Conservation (phyloP, 768 basidiomycete species). For the Tricholoma furcatifolium region DNA sequence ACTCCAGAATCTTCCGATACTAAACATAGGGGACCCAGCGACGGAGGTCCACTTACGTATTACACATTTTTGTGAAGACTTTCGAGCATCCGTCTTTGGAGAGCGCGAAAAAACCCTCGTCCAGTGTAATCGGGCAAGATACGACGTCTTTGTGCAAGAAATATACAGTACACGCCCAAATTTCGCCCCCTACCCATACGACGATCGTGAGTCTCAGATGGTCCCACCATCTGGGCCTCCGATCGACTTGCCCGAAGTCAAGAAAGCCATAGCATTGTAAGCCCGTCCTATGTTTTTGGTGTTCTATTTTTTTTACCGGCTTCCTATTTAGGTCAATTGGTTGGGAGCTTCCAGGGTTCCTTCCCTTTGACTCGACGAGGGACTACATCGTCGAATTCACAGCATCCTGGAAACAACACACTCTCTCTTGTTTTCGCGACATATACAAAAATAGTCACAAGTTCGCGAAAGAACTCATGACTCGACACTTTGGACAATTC, state of each 20-base stretch:
- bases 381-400: constrained; percentile 26
- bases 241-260: constrained; percentile 22
- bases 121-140: constrained; percentile 32
- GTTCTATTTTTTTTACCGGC: too few species aligned
- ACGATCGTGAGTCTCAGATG: background rate
- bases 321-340: constrained; percentile 28
- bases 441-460: constrained; percentile 11
- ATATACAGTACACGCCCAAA: constrained; percentile 40
- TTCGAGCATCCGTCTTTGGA: constrained; percentile 32
- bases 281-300: constrained; percentile 1
- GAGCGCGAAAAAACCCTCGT: constrained; percentile 32
- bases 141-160: constrained; percentile 28
- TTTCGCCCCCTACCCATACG: constrained; percentile 27
- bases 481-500: constrained; percentile 30
- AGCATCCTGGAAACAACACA: constrained; percentile 26
- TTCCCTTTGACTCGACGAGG: constrained; percentile 35
- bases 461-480: constrained; percentile 20
- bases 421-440: constrained; percentile 29
- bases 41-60: constrained; percentile 46
- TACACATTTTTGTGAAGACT: constrained; percentile 41
- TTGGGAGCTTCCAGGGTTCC: constrained; percentile 36
- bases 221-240: background rate
- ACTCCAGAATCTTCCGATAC: constrained; percentile 39
- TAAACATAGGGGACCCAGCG: constrained; percentile 35
- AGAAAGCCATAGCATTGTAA: constrained; percentile 28